Base-by-base conservation (phyloP, 306 rosid species). In the Quercus ilex region DNA sequence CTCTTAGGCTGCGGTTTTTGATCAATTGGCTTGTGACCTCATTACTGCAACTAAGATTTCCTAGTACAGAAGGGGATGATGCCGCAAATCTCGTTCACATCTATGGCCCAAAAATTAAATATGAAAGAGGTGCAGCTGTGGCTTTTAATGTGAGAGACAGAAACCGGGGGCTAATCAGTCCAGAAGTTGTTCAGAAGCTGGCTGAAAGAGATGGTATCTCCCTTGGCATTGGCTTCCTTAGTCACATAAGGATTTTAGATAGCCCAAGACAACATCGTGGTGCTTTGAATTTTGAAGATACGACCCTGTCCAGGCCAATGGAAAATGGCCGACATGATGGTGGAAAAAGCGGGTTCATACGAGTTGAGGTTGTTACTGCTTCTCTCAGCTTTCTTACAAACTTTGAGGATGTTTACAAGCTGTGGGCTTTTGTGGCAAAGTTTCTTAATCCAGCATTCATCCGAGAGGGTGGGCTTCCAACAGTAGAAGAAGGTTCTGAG, bases 1-100 rank as follows among this genome's bases (percentile, higher is more conserved):
- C 99, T 11, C 84, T 84, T 31, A 81, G 97, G 82, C 90, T 92
- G 73, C 92, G 99, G 74, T 92, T 90, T 88, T 83, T 92, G 90
- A 85, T 94, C 79, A 94, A 94, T 76, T 94, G 99, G 99, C 95
- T 94, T 35, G 97, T 94, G 78, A 94, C 99, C 64, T 94, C 97
- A 0, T 75, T 94, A 69, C 83, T 94, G 81, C 99, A 94, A 79
- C 87, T 94, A 46, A 89, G 88, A 80, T 79, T 94, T 57, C 77
- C 91, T 1, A 86, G 79, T 78, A 69, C 91, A 19, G 90, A 88
- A 63, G 89, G 83, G 56, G 86, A 74, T 78, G 85, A 78, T 65
- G 85, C 83, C 71, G 57, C 69, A 41, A 88, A 74, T 78, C 97
- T 94, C 55, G 95, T 94, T 38, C 89, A 89, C 20, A 94, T 94